Evolutionary conservation across 345 rosid species (phyloP), one percentile per base, ranked within the genome.

Genomic region (Gossypium anomalum): DNA sequence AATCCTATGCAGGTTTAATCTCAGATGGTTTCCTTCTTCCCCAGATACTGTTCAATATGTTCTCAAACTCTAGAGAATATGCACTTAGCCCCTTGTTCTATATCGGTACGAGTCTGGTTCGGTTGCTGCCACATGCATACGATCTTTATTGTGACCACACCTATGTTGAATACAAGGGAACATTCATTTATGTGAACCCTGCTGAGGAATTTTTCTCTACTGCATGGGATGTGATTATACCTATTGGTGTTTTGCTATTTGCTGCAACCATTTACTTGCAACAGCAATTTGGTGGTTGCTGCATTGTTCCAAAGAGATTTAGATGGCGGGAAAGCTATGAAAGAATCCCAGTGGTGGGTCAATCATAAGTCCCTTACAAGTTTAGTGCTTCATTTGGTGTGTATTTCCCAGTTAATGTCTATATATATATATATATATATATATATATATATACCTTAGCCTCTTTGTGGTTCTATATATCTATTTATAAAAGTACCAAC

Each of bases 1-100:
- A 78, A 63, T 75, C 81, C 17, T 84, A 80, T 68, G 85, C 81
- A 1, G 89, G 86, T 23, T 71, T 86, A 43, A 73, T 85, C 76
- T 78, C 78, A 22, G 87, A 85, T 55, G 79, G 89, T 12, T 86
- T 89, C 19, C 80, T 89, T 53, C 44, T 85, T 15, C 92, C 92
- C 19, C 89, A 86, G 75, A 81, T 89, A 55, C 82, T 87, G 23
- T 77, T 84, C 73, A 85, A 86, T 66, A 57, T 78, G 4, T 75
- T 89, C 76, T 56, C 44, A 22, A 80, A 81, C 80, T 82, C 81
- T 0, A 74, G 34, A 16, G 83, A 83, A 82, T 69, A 76, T 20
- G 67, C 68, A 17, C 85, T 89, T 49, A 73, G 86, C 34, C 10
- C 49, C 65, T 2, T 74, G 6, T 87, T 85, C 63, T 85, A 80